Evolutionary conservation across 495 filamentous ascomycete species (phyloP).

Genomic region (Trichoderma asperelloides): DNA sequence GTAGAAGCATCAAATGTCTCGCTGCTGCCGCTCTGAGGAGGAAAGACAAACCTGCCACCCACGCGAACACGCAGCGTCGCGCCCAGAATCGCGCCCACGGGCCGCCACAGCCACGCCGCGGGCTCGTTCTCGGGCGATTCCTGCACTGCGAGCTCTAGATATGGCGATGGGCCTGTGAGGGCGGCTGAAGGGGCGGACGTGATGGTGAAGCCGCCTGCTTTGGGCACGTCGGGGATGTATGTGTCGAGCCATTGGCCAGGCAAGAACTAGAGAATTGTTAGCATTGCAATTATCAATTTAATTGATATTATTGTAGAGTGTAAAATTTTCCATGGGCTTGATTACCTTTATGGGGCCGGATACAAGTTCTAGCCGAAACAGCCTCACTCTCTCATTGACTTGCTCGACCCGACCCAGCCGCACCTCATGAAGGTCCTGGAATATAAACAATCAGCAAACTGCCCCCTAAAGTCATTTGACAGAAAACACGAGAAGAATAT

Average conservation of each 20-base stretch:
- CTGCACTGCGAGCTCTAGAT: conserved; percentile 69
- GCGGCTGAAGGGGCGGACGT: conserved; percentile 57
- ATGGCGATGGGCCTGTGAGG: conserved; percentile 26
- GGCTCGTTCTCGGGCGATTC: conserved; percentile 55
- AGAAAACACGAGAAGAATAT: not conserved
- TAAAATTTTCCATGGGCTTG: not conserved
- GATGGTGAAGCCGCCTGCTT: conserved; percentile 79
- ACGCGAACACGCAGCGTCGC: conserved; percentile 55
- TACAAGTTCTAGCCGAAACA: conserved; percentile 37
- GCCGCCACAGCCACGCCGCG: conserved; percentile 68
- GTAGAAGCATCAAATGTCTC: conserved; percentile 13
- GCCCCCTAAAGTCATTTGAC: not conserved
- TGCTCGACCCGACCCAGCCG: conserved; percentile 38
- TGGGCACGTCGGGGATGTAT: conserved; percentile 52
- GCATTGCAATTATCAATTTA: not conserved
- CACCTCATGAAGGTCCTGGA: conserved; percentile 40
- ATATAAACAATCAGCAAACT: not conserved
- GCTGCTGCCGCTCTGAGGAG: conserved; percentile 36
- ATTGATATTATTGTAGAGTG: not conserved
- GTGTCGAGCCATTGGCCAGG: conserved; percentile 93
- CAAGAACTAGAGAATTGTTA: conserved; percentile 45
- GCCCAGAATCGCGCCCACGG: conserved; percentile 43
- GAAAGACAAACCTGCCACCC: conserved; percentile 75
- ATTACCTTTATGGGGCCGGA: conserved; percentile 13
- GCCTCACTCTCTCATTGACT: conserved; percentile 38